Evolutionary conservation across 495 filamentous ascomycete species (phyloP), one percentile per base, ranked within the genome.

Genomic region (Hyphodiscus hymeniophilus): DNA sequence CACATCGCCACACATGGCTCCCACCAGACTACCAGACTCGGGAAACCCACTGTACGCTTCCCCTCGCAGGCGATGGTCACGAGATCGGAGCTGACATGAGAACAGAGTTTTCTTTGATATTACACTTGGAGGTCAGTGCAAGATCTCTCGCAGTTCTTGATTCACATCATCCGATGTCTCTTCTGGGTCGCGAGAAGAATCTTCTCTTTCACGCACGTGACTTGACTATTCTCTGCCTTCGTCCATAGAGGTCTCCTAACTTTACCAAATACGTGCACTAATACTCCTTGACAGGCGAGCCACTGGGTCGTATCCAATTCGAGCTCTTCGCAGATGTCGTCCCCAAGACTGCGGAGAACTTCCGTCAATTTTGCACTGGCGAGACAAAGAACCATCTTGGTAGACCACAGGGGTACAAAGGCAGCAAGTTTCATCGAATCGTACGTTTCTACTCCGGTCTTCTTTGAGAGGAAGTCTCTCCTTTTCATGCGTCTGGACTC

Each of bases 281-380:
- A 23, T 11, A 38, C 15, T 15, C 34, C 15, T 15, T 7, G 24
- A 21, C 41, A 95, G 91, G 89, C 32, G 89, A 96, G 56, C 80
- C 88, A 18, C 77, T 98, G 16, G 94, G 94, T 48, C 82, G 91
- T 24, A 80, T 98, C 53, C 92, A 89, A 58, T 90, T 98, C 63
- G 87, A 96, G 65, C 82, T 98, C 50, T 96, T 90, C 73, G 80
- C 82, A 34, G 74, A 92, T 60, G 69, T 81, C 7, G 85, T 86
- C 0, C 94, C 92, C 24, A 79, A 80, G 51, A 97, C 92, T 5
- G 89, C 91, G 15, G 92, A 96, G 66, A 97, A 98, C 67, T 96
- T 98, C 64, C 85, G 91, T 12, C 87, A 94, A 61, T 94, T 94
- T 67, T 97, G 94, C 66, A 97, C 89, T 0, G 94, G 92, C 50